Evolutionary conservation across 441 rosid species (phyloP).

Genomic region (Aleurites moluccanus): DNA sequence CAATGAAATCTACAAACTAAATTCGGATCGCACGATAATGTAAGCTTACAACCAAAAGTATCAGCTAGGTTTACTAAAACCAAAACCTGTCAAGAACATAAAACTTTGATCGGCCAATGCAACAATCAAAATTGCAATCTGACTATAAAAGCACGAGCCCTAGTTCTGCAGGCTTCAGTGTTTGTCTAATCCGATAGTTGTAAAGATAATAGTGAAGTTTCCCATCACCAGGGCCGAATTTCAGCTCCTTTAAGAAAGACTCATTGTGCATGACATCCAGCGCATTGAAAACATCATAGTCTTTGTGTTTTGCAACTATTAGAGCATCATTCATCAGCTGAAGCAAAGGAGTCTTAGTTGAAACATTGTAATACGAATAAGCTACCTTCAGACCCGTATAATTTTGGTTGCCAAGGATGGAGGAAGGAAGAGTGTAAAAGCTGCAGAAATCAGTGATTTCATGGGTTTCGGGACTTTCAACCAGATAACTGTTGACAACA

Average conservation of each 20-base stretch:
- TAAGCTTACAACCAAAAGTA: conserved; percentile 10
- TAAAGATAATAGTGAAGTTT: conserved; percentile 81
- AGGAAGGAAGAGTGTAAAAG: conserved; percentile 80
- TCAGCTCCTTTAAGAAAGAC: conserved; percentile 69
- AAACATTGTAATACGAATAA: conserved; percentile 76
- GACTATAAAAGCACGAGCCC: conserved; percentile 74
- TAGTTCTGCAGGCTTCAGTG: conserved; percentile 68
- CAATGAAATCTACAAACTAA: background rate
- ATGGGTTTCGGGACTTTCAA: conserved; percentile 73
- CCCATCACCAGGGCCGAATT: conserved; percentile 86
- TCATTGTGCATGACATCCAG: conserved; percentile 84
- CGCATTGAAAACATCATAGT: conserved; percentile 80
- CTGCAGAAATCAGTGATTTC: conserved; percentile 90
- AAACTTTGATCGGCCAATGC: background rate
- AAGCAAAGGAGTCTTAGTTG: conserved; percentile 71
- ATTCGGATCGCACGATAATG: background rate
- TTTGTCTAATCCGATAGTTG: conserved; percentile 53
- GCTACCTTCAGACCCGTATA: conserved; percentile 73
- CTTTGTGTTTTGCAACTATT: conserved; percentile 64
- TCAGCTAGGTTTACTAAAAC: background rate
- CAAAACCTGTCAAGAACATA: background rate
- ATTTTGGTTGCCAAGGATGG: conserved; percentile 77
- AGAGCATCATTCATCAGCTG: conserved; percentile 86
- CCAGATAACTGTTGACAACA: conserved; percentile 71
- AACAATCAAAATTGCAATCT: background rate